Evolutionary conservation across 2,329 filamentous ascomycete genomes (phyloP), one percentile per base, ranked within the genome.

Genomic region (Pseudopithomyces chartarum): DNA sequence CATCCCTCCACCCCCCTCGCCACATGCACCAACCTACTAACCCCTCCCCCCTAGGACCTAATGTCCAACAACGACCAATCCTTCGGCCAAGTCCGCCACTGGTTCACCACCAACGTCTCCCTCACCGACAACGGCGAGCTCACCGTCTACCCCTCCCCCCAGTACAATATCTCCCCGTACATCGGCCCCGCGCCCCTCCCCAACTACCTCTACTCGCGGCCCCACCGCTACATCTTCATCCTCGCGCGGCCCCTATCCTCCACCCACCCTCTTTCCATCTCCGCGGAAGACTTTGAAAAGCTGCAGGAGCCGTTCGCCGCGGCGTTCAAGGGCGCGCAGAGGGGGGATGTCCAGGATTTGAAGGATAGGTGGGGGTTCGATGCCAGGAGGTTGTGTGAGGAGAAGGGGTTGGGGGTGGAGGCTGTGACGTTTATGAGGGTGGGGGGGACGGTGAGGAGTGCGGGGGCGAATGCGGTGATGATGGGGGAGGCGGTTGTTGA

Each of bases 281-380:
- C 64, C 12, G 42, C 61, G 0, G 58, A 62, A 15, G 65, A 68
- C 15, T 12, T 68, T 4, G 55, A 46, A 8, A 55, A 62, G 39
- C 55, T 66, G 53, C 65, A 68, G 36, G 55, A 63, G 26, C 52
- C 38, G 10, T 66, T 63, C 45, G 51, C 34, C 12, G 61, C 61
- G 8, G 64, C 64, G 7, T 38, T 62, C 17, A 22, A 55, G 12
- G 64, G 64, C 6, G 62, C 61, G 23, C 64, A 66, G 23, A 42
- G 33, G 40, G 53, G 49, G 6, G 59, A 60, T 17, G 54, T 56
- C 19, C 64, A 68, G 52, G 65, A 68, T 39, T 44, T 68, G 43
- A 65, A 65, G 36, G 65, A 65, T n/a, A 54, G 65, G 0, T 66
- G 65, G 65, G 65, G 64, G 0, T 68, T 68, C 17, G 59, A 62